Evolutionary conservation across 805 yeast genomes (phyloP), one percentile per base, ranked within the genome.

Genomic region (Cephaloascus fragrans): DNA sequence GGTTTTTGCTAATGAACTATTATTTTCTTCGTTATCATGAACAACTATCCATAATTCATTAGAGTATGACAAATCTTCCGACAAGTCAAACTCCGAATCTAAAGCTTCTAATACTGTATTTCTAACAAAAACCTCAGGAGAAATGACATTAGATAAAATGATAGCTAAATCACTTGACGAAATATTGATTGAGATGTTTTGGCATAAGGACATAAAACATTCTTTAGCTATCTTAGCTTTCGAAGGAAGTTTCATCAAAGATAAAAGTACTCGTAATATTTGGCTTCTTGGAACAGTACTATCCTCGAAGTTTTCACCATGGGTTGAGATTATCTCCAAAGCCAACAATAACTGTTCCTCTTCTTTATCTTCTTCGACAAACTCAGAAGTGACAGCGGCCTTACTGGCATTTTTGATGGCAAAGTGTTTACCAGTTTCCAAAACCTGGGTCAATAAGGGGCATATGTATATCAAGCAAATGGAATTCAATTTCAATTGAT

Each of bases 171-270:
- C 97, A 2, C 50, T 57, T 1, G 59, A 56, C 0, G 75, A 62
- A 37, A 80, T 71, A 39, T 77, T 73, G 17, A 79, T 67, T 1
- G 95, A 75, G 18, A 88, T 76, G 45, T 80, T 77, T 53, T 84
- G 95, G 43, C 89, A 77, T 35, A 93, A 55, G 0, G 93, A 71
- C 38, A 80, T 63, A 55, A 93, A 73, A 52, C 94, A 83, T 43
- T 88, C 97, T 53, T 86, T 86, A 10, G 93, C 81, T 37, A 77
- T 59, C 47, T 88, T 87, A 12, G 90, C 83, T 50, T 83, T 85
- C 0, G 88, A 65, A 10, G 96, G 85, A 37, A 84, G 62, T 18
- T 75, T 67, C 72, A 93, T 69, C 44, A 89, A 64, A 1, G 78
- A 69, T 10, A 89, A 59, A 35, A 93, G 59, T 4, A 79, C 77